Base-by-base conservation (phyloP, 305 asterid species). In the Fraxinus baroniana region DNA sequence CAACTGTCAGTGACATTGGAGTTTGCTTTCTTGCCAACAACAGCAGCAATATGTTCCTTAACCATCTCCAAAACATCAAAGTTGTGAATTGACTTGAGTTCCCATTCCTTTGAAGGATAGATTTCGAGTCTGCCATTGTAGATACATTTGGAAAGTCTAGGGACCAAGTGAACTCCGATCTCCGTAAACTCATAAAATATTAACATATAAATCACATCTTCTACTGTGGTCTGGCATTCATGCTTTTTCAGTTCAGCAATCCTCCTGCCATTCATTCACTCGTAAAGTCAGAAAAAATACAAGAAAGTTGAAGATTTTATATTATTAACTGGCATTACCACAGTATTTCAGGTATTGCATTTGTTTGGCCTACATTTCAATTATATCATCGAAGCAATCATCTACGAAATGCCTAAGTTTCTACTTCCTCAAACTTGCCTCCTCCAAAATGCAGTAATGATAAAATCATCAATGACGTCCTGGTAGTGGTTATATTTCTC, bases 31-130 rank as follows among this genome's bases (percentile, higher is more conserved):
- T 88, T 86, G 66, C 97, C 94, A 20, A 89, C 79, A 20, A 87
- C 83, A 35, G 89, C 82, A 2, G 83, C 87, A 20, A 93, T 80
- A 83, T 96, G 99, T 17, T 91, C 95, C 84, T 86, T 89, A 80
- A 96, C 92, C 93, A 96, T 87, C 75, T 94, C 91, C 60, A 93
- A 86, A 57, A 80, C 94, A 86, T 93, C 97, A 3, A 76, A 64
- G 85, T 89, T 87, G 79, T 96, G 96, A 64, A 96, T 90, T 0
- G 98, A 94, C 88, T 93, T 94, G 3, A 96, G 95, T 75, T 93
- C 97, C 94, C 97, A 93, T 79, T 92, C 97, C 88, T 88, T 92
- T 0, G 95, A 88, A 37, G 98, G 98, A 80, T 87, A 84, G 41
- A 95, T 91, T 89, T 95, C 99, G 0, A 96, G 89, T 80, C 99